Base-by-base conservation (phyloP, 805 yeast species). In the Candida methanosorbosa region DNA sequence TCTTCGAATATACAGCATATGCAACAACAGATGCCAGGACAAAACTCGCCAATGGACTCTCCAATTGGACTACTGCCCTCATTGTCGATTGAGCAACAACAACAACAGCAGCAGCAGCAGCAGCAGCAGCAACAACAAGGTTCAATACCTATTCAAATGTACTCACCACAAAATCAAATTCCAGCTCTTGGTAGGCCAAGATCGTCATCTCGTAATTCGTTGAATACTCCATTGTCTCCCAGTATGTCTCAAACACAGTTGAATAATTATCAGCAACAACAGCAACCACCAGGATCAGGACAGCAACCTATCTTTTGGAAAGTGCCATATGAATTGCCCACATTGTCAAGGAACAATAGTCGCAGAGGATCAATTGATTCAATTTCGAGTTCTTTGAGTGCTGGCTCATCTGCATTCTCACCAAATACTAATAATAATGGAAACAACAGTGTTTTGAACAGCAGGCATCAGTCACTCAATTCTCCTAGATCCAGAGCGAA, bases 271-370 rank as follows among this genome's bases (percentile, higher is more conserved):
- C 9, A 31, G 35, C 26, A 29, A 11, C 40, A 32, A 17, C 21
- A 22, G 11, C 27, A 25, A 18, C 34, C 19, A 12, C 28, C 42
- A 26, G 17, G 37, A 21, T 18, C 21, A 13, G 37, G 25, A 21
- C 38, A 28, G 9, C 57, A 46, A 32, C 53, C 49, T 4, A 43
- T 57, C 27, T 72, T 75, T 51, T 75, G 81, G 81, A 75, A 72
- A 45, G 80, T 72, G 4, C 80, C 80, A 6, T 71, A 70, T 46
- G 76, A 72, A 40, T 66, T 72, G 68, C 77, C 78, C 0, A 36
- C 44, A 20, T 45, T 33, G 38, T n/a, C n/a, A n/a, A n/a, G 49
- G 59, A 17, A 7, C 29, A 26, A 18, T 23, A 20, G 30, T 17
- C 18, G 16, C 21, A 51, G 75, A 33, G 61, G 64, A 4, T 71